Base-by-base conservation (phyloP, 345 rosid genomes). In the Limnanthes douglasii region DNA sequence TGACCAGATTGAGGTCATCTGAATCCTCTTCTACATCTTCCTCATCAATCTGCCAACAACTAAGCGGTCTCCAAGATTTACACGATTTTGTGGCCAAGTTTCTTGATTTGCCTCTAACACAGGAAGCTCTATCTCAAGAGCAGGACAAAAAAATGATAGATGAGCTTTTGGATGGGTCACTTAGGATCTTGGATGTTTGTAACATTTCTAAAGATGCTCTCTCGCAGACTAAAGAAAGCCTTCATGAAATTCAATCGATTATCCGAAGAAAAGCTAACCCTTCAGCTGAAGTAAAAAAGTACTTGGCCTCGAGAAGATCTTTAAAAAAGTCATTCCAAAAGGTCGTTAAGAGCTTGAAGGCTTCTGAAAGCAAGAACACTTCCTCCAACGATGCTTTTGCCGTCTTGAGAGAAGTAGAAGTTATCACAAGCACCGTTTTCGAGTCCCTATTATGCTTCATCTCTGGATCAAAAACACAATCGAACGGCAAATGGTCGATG, bases 301-400 rank as follows among this genome's bases (percentile, higher is more conserved):
- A 58, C 57, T 18, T 69, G 8, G 31, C 64, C 46, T 46, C 63
- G 1, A 66, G 78, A 61, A 69, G 51, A 39, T 24, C 35, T 2
- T 39, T 53, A 21, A 69, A 64, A 43, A 72, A 51, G 44, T 51
- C 68, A 41, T 41, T 67, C 39, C 52, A 46, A 4, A 67, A 62
- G 47, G 55, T 56, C 31, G n/a, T 56, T 17, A 60, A 36, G 44
- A 44, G 7, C 24, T 44, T 62, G 38, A 48, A 64, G 45, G 34
- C 11, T 11, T 8, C 40, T 34, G 33, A 51, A 34, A 51, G 33
- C 32, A 60, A 47, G 34, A 26, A 18, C 16, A 18, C 20, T 20
- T n/a, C n/a, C 31, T 40, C 24, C 2, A 32, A 34, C 5, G 51
- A 57, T 17, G 46, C 46, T 1, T 34, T 39, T 3, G 21, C 11